Base-by-base conservation (phyloP, 805 yeast species). In the Scheffersomyces amazonensis region DNA sequence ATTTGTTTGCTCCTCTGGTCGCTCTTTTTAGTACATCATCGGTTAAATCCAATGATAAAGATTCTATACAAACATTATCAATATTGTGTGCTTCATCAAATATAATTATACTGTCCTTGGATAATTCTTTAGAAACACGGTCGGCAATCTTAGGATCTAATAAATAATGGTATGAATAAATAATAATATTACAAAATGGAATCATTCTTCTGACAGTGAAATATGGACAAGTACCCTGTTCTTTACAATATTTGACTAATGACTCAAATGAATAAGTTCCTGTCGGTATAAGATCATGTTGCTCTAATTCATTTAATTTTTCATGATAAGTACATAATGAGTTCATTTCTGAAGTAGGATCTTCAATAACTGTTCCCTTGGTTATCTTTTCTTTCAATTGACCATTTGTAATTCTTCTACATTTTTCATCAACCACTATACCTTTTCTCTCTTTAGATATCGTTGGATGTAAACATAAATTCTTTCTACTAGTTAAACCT, bases 31-130 rank as follows among this genome's bases (percentile, higher is more conserved):
- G 64, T 7, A 88, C 79, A 48, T 91, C 97, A 50, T 89, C 96
- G 0, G 97, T 93, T 46, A 93, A 66, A 56, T 93, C 98, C 34
- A 93, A 73, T 5, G 96, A 87, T 30, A 93, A 63, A 0, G 98
- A 87, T 61, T 93, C 99, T 41, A 93, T 93, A 68, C 99, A 93
- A 40, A 93, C 99, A 71, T 93, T 93, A 72, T 93, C 99, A 40
- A 93, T 93, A 64, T 93, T 93, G 62, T 93, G 99, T 34, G 99
- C 99, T 67, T 93, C 99, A 66, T 93, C 99, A 57, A 93, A 93
- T 28, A 93, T 95, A 44, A 93, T 85, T 42, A 93, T 93, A 38
- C 95, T 78, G 54, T 93, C 98, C 49, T 89, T 87, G 15, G 96
- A 86, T 35, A 93, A 75, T 55, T 93, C 98, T 46, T 75, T 79